phyloP scores from a whole-genome alignment of 225 moss, liverwort and hornwort species.

The Polytrichum commune region DNA sequence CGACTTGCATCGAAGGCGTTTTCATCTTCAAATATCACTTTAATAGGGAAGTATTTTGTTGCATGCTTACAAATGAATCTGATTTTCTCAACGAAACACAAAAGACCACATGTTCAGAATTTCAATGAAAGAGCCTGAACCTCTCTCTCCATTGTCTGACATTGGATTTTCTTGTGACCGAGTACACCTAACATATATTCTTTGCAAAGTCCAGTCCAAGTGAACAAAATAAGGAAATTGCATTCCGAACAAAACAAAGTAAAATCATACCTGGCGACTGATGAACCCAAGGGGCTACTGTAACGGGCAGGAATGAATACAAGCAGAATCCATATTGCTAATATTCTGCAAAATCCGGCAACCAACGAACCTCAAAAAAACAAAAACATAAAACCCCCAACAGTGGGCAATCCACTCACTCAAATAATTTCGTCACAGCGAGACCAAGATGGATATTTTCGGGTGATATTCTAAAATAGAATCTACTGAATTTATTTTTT shows the following conservation, averaged over 20 bases:
- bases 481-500: too few relatives aligned
- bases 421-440: too few relatives aligned
- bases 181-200: not conserved
- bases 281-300: conserved; percentile 42
- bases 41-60: conserved; percentile 53
- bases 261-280: conserved; percentile 35
- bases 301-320: conserved; percentile 47
- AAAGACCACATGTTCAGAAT: not conserved
- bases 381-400: too few relatives aligned
- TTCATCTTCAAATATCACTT: conserved; percentile 48
- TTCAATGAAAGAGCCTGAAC: not conserved
- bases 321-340: conserved; percentile 48
- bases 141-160: too few relatives aligned
- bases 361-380: too few relatives aligned
- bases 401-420: too few relatives aligned
- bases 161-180: too few relatives aligned
- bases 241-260: not conserved
- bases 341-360: conserved; percentile 25
- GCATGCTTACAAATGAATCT: conserved; percentile 59
- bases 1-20: conserved; percentile 41
- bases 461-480: too few relatives aligned
- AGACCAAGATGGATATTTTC: too few relatives aligned
- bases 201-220: not conserved
- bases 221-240: not conserved
- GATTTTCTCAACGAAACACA: conserved; percentile 12